Evolutionary conservation across 192 early-diverging fungal genomes (phyloP), one percentile per base, ranked within the genome.

Genomic region (Mycoemilia scoparia): DNA sequence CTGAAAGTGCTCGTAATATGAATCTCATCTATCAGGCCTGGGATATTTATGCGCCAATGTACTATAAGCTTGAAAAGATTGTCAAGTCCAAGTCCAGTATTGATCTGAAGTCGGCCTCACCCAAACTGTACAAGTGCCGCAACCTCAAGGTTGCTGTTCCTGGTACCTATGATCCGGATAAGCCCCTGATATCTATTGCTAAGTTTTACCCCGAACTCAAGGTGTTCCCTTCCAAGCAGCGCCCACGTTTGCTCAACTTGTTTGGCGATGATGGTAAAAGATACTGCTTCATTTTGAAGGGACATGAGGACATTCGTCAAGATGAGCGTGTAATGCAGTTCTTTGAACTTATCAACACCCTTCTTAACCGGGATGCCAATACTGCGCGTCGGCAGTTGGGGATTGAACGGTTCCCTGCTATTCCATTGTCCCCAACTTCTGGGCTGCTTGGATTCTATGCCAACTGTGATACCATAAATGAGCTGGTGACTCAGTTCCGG

Each of bases 271-370:
- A 96, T 45, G 91, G 95, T 8, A 65, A 68, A 16, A 79, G 83
- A 15, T 95, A 93, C 43, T 75, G 77, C 49, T 98, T 74, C 41
- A 49, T 95, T 32, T 66, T 96, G 30, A 98, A 98, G 65, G 95
- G 86, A 25, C 88, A 89, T 43, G 93, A 98, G 57, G 93, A 98
- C 68, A 51, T 98, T 27, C 79, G 91, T 29, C 89, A 95, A 54
- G 95, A 98, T 47, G 95, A 98, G 64, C 78, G 95, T 30, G 90
- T 87, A 8, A 97, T 97, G 90, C 92, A 97, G 55, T 47, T 95
- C 21, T 97, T 97, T 67, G 89, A 85, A 10, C 72, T 97, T 16
- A 83, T 97, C 24, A 97, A 95, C 53, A 89, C 87, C 3, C 46
- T 95, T 15, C 67, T 97, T 0, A 60, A 58, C 4, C 60, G 59